A percentile compares a stretch with the other conserved stretches of the same genome.
Conservation (phyloP, 176 grass and related monocot genomes). For the Eleusine coracana region DNA sequence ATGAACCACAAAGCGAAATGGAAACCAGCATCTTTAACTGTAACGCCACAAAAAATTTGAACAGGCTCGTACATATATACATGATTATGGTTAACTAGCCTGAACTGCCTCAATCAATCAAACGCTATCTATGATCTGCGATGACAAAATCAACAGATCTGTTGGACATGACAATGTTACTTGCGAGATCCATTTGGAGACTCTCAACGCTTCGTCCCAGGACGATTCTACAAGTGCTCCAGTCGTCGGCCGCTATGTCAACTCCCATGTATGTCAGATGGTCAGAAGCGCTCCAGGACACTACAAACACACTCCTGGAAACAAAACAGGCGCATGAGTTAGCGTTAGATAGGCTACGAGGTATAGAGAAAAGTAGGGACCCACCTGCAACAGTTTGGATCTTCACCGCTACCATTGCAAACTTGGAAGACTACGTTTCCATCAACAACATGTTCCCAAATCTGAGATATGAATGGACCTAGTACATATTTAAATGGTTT, state of each 20-base stretch:
- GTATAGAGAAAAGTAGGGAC: background rate
- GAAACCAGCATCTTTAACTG: background rate
- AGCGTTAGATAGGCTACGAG: too few species aligned
- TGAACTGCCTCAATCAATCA: background rate
- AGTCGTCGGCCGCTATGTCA: slow-evolving; percentile 38
- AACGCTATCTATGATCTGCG: slow-evolving; percentile 1
- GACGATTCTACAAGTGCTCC: slow-evolving; percentile 60
- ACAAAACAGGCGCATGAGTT: background rate
- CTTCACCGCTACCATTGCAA: slow-evolving; percentile 49
- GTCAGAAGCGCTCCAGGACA: slow-evolving; percentile 43
- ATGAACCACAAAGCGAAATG: background rate
- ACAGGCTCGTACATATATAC: background rate
- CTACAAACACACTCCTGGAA: slow-evolving; percentile 40
- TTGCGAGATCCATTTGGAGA: background rate
- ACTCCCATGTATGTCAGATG: slow-evolving; percentile 51
- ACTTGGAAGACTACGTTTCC: slow-evolving; percentile 42
- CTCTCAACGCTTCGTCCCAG: background rate
- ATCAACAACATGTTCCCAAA: slow-evolving; percentile 49
- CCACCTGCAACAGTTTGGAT: slow-evolving; percentile 54
- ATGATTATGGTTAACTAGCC: background rate
- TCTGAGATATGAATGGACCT: slow-evolving; percentile 12
- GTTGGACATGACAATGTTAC: background rate
- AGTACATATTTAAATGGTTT: background rate
- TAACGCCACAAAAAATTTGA: background rate
- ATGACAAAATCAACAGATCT: background rate